Evolutionary conservation across 2,329 filamentous ascomycete species (phyloP).

Genomic region (Teratosphaeria zuluensis): DNA sequence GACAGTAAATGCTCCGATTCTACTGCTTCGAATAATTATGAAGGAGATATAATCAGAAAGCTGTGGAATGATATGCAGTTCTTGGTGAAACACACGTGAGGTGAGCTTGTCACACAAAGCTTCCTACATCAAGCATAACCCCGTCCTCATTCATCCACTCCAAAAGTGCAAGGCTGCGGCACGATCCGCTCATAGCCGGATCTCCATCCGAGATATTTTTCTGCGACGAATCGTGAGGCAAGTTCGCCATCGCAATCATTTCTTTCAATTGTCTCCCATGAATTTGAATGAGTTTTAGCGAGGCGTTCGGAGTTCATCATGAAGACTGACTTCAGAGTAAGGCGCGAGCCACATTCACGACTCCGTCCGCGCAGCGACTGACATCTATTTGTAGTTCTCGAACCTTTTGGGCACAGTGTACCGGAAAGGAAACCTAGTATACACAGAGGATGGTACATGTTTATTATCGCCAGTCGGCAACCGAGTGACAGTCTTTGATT

Average conservation of each 20-base stretch:
- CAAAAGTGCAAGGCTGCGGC: not conserved
- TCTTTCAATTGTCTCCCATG: not conserved
- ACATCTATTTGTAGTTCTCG: conserved; percentile 60
- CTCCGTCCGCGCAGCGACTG: not conserved
- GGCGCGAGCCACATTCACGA: not conserved
- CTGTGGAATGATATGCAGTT: no score
- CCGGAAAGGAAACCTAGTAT: conserved; percentile 93
- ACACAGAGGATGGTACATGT: conserved; percentile 91
- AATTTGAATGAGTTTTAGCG: not conserved
- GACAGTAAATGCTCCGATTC: not conserved
- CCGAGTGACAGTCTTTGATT: conserved; percentile 87
- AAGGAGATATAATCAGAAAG: no score
- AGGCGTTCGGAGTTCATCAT: conserved; percentile 41
- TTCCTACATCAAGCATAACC: not conserved
- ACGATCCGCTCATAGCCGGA: not conserved
- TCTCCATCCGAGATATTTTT: not conserved
- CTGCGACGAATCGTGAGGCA: not conserved
- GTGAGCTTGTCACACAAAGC: not conserved
- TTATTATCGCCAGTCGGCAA: conserved; percentile 95
- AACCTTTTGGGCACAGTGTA: conserved; percentile 98
- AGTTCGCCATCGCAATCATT: not conserved
- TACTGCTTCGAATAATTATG: no score
- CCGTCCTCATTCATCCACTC: not conserved
- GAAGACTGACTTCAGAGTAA: conserved; percentile 97
- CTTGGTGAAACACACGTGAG: no score